Evolutionary conservation across 345 rosid genomes (phyloP).

Genomic region (Linum usitatissimum): DNA sequence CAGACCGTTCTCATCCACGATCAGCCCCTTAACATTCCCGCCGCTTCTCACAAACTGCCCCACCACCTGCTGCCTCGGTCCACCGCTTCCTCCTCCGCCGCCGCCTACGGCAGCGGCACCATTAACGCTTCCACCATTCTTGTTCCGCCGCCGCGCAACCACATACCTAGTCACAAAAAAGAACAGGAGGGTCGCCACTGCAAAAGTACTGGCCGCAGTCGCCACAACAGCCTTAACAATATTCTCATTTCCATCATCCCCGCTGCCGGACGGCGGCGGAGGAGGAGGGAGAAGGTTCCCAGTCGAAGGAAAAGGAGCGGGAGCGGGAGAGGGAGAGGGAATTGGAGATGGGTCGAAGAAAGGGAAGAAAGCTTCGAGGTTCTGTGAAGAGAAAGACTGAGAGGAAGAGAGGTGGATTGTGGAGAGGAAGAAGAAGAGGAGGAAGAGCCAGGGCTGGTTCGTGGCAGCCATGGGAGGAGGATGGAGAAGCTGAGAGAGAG

Average conservation of each 20-base stretch:
- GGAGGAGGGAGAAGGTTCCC: no score
- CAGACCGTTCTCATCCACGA: conserved; percentile 63
- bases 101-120: conserved; percentile 6
- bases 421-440: conserved; percentile 1
- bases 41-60: conserved; percentile 27
- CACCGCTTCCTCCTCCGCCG: conserved; percentile 10
- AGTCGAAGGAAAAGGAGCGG: background rate
- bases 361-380: conserved; percentile 57
- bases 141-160: conserved; percentile 28
- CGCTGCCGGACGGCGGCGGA: conserved; percentile 8
- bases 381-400: conserved; percentile 40
- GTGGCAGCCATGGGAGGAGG: conserved; percentile 23
- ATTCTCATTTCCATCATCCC: conserved; percentile 1
- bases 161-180: conserved; percentile 29
- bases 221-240: conserved; percentile 49
- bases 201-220: conserved; percentile 54
- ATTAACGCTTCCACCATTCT: conserved; percentile 7
- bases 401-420: conserved; percentile 16
- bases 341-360: background rate
- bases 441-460: conserved; percentile 24
- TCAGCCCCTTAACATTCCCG: conserved; percentile 40
- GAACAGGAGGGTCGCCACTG: conserved; percentile 41
- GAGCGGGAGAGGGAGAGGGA: conserved; percentile 14
- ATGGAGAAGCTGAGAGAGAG: background rate
- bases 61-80: conserved; percentile 12